Base-by-base conservation (phyloP, 495 filamentous ascomycete species). In the Clohesyomyces aquaticus region DNA sequence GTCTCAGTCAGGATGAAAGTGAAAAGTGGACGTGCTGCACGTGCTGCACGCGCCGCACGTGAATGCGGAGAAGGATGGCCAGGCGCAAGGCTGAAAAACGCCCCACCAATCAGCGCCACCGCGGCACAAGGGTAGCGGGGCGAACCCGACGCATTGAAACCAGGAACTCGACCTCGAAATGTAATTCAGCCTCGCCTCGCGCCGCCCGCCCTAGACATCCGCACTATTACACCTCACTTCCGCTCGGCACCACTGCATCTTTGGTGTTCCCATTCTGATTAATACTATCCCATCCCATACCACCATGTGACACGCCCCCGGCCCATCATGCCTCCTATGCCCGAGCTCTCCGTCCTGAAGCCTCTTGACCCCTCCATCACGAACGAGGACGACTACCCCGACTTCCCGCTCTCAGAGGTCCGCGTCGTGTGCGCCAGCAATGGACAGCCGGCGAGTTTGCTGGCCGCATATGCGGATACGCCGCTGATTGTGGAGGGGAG, bases 401-500 rank as follows among this genome's bases (percentile, higher is more conserved):
- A 82, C 59, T 86, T 84, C 71, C 68, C 72, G 29, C 74, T 88
- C 41, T 77, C 72, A 50, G 79, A 85, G 48, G 83, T 81, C 63
- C 78, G 79, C 61, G 77, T 87, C 43, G 26, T 58, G 19, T 71
- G 79, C 61, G 73, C 79, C 23, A 76, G 77, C 35, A 76, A 78
- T 68, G 77, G 77, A 45, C 74, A 78, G 21, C 78, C 76, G 63
- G 80, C 80, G 42, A 84, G 81, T 67, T 68, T 87, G 14, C 77
- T 87, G 16, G 72, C 76, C 9, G 82, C 83, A 18, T 77, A 80
- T 41, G 79, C 78, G 29, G 75, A 81, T 25, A 78, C 77, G 47
- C 82, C 83, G 8, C 77, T 87, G 27, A 79, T 78, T 60, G 82
- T 88, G 9, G 80, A 77, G 49, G 85, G 85, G 8, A 73, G 73